Base-by-base conservation (phyloP, 768 basidiomycete genomes). In the Rhizopogon vinicolor region DNA sequence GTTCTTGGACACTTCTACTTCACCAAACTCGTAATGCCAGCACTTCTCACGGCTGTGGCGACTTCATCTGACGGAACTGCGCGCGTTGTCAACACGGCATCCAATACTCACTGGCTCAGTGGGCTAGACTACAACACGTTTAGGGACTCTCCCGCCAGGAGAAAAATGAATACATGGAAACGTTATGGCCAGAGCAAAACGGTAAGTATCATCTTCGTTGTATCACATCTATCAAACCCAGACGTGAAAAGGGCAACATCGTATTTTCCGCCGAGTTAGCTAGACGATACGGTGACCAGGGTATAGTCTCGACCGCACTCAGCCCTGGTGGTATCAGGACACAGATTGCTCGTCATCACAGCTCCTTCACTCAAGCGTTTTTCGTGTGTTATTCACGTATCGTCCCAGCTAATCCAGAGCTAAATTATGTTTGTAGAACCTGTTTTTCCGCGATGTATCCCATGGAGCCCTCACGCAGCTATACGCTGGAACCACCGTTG, bases 381-480 rank as follows among this genome's bases (percentile, higher is more conserved):
- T 61, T 4, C 5, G 68, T 64, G 50, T 3, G 68, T 41, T 25
- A 31, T 37, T 31, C 31, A 7, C 3, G 16, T 7, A 33, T 42
- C 8, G 16, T n/a, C 12, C 25, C 33, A 28, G 18, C 8, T n/a
- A 37, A 2, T 44, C 31, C 9, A 6, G 6, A 28, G 10, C 31
- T 19, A 56, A 29, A 61, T 28, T 16, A 33, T 31, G 9, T 14
- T 9, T 12, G 10, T 40, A 67, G 67, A 37, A 18, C 33, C 0
- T 37, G 14, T 33, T 65, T 2, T 37, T 74, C 1, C 68, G 68
- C 39, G 69, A 73, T 14, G 64, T 68, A 0, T 52, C 68, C 1
- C 66, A 69, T 25, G 81, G 82, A 13, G 78, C 78, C 0, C 60
- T 82, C 16, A 82, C 79, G 1, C 78, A 75, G 51, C 61, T 83